Conservation (phyloP, 208 protist genomes). For the Leishmania guyanensis region DNA sequence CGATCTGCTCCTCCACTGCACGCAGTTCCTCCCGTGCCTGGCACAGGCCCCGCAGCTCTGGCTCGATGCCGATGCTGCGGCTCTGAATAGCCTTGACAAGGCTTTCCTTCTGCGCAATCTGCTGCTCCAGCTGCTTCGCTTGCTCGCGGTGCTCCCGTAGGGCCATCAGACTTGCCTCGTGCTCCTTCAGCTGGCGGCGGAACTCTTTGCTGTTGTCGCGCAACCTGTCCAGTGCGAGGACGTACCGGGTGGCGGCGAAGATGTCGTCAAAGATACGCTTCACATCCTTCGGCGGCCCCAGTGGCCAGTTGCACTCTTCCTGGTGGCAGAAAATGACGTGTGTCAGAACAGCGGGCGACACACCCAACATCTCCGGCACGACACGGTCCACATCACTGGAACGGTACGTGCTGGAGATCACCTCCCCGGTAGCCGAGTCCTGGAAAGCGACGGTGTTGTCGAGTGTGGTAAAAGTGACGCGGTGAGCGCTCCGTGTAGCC, state of each 20-base stretch:
- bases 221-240: slow-evolving; percentile 86
- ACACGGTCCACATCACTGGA: slow-evolving; percentile 96
- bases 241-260: slow-evolving; percentile 96
- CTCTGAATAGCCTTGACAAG: slow-evolving; percentile 40
- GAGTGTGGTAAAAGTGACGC: slow-evolving; percentile 92
- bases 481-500: slow-evolving; percentile 86
- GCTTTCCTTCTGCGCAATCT: slow-evolving; percentile 69
- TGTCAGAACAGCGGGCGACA: slow-evolving; percentile 97
- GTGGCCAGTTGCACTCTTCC: slow-evolving; percentile 98
- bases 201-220: slow-evolving; percentile 88
- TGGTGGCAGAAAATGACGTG: slow-evolving; percentile 98
- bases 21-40: slow-evolving; percentile 49
- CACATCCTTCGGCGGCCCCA: slow-evolving; percentile 91
- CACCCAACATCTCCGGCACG: slow-evolving; percentile 97
- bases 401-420: slow-evolving; percentile 83
- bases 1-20: slow-evolving; percentile 55
- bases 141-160: slow-evolving; percentile 83
- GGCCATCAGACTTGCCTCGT: slow-evolving; percentile 74
- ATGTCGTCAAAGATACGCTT: slow-evolving; percentile 99
- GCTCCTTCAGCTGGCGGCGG: slow-evolving; percentile 81
- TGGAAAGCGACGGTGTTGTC: slow-evolving; percentile 94
- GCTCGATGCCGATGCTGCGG: slow-evolving; percentile 53
- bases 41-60: slow-evolving; percentile 59
- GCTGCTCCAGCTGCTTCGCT: slow-evolving; percentile 58
- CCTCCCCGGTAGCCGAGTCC: slow-evolving; percentile 80